Evolutionary conservation across 257 asterid genomes (phyloP), one percentile per base, ranked within the genome.

Genomic region (Plantago major): DNA sequence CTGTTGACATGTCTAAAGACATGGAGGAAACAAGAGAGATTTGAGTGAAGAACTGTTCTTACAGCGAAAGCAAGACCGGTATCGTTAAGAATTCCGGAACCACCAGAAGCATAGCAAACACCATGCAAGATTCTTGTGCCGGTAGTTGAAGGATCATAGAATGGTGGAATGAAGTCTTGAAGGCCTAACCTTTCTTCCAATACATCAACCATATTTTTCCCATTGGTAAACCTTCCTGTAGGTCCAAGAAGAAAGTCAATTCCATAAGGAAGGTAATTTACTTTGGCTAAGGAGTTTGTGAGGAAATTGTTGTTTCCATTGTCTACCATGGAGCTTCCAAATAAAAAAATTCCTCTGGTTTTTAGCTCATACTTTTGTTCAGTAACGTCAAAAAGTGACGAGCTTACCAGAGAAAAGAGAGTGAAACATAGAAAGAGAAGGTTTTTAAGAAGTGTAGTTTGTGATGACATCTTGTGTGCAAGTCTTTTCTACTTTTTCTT

Each of bases 311-410:
- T n/a, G n/a, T n/a, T n/a, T n/a, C n/a, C n/a, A n/a, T n/a, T n/a
- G 63, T 89, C 95, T 22, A 86, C 95, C 4, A 89, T 16, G 14
- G 97, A 89, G 11, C 95, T 89, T 22, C 97, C 97, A 72, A 89
- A 89, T 7, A 86, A 89, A 76, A 89, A 89, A 84, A 89, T 78
- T 46, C 95, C 97, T 46, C 58, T 72, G 19, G 56, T 63, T 52
- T 66, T 84, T 55, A 55, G 8, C 2, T 30, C 61, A 18, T 71
- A 10, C 0, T 75, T 61, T 62, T 13, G 60, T 46, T 14, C 61
- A 58, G 62, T 16, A 45, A 13, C 13, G 15, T 16, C 49, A 5
- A 66, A 66, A 7, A 49, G 11, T 17, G 76, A 67, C 60, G 64
- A 61, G 56, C 43, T 14, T 7, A 76, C 22, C 28, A 70, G 8